Evolutionary conservation across 1,139 yeast species (phyloP).

Genomic region (Diutina scorzettiae): DNA sequence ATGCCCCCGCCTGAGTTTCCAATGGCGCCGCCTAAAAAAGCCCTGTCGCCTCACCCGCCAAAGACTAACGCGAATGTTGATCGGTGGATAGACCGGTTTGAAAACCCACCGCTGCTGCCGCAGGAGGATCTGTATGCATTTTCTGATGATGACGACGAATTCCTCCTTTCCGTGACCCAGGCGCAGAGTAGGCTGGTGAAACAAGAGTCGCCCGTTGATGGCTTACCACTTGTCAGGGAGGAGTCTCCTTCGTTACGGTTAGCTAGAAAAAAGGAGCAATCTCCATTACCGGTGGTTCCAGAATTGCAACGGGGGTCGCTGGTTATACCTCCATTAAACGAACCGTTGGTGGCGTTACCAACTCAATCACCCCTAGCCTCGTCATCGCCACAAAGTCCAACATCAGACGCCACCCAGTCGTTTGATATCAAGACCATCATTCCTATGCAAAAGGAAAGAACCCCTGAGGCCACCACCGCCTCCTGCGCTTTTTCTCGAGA

Average conservation of each 20-base stretch:
- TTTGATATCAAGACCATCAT: neutral
- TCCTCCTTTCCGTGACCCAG: neutral
- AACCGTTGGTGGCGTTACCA: neutral
- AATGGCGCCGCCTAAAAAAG: neutral
- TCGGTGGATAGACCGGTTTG: constrained; percentile 1
- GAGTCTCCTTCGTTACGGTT: no score
- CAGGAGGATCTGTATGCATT: neutral
- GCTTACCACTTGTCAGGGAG: no score
- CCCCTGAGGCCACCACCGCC: constrained; percentile 1
- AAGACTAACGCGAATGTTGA: neutral
- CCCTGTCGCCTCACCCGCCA: neutral
- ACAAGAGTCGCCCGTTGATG: neutral
- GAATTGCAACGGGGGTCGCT: neutral
- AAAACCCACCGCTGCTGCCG: constrained; percentile 2
- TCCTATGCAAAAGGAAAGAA: neutral
- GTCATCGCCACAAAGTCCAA: neutral
- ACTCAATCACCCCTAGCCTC: neutral
- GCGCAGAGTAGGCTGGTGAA: no score
- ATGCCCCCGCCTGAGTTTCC: neutral
- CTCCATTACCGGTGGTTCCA: neutral
- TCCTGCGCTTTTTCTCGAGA: neutral
- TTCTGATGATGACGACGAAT: constrained; percentile 3
- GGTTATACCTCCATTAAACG: neutral
- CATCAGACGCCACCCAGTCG: neutral
- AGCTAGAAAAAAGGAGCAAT: no score